A percentile compares a stretch with the other conserved stretches of the same genome.
phyloP scores from a whole-genome alignment of 768 basidiomycete genomes.

The Tylopilus plumbeoviolaceoides region DNA sequence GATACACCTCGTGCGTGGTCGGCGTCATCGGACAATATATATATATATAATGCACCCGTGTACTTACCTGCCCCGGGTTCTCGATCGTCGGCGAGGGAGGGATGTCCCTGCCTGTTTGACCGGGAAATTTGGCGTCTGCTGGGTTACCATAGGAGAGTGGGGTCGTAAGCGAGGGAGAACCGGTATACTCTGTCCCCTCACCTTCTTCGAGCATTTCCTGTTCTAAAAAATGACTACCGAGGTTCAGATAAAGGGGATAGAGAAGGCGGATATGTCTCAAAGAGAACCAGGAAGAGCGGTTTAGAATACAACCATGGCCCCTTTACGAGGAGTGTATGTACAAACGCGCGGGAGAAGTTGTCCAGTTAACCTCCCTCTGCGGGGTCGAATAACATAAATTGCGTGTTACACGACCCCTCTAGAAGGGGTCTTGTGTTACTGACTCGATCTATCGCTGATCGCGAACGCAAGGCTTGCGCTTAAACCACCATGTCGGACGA shows the following conservation, averaged over 20 bases:
- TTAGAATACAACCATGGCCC: neutral
- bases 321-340: no score
- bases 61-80: slow-evolving; percentile 43
- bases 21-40: neutral
- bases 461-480: neutral
- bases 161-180: neutral
- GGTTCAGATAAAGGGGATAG: no score
- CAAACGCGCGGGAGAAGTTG: no score
- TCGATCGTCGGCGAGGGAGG: slow-evolving; percentile 30
- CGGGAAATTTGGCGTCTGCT: slow-evolving; percentile 19
- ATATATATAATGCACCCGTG: neutral
- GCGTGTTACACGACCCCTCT: slow-evolving; percentile 11
- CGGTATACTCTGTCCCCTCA: slow-evolving; percentile 2
- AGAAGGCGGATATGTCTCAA: neutral
- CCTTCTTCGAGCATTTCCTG: slow-evolving; percentile 25
- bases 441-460: slow-evolving; percentile 12
- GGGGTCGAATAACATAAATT: slow-evolving; percentile 4
- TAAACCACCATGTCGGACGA: slow-evolving; percentile 55
- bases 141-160: neutral
- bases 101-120: slow-evolving; percentile 23
- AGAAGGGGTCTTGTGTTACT: slow-evolving; percentile 5
- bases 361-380: neutral
- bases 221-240: no score
- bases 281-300: neutral
- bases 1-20: slow-evolving; percentile 39